Percentiles rank a stretch among this genome's conserved stretches.
phyloP scores from a whole-genome alignment of 768 basidiomycete genomes.

The Rhizopogon rudus region DNA sequence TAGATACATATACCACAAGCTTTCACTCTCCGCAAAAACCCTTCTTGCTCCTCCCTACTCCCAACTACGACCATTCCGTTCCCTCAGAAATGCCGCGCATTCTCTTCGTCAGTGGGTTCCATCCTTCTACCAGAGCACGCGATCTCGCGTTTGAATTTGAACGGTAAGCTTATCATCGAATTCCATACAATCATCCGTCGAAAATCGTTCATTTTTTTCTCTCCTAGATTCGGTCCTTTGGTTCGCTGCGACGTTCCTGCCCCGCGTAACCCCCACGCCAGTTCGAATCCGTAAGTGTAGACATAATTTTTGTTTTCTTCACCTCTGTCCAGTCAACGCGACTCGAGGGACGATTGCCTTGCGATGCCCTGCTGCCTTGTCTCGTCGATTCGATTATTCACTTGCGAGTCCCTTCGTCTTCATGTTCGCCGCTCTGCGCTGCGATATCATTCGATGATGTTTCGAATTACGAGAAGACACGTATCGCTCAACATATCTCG shows the following conservation, averaged over 20 bases:
- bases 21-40: conserved; percentile 26
- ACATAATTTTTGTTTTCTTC: conserved; percentile 13
- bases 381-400: conserved; percentile 25
- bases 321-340: conserved; percentile 34
- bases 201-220: conserved; percentile 7
- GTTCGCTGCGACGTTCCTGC: conserved; percentile 90
- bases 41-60: conserved; percentile 10
- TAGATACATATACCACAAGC: conserved; percentile 19
- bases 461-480: conserved; percentile 36
- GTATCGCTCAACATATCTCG: conserved; percentile 55
- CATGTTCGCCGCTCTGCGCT: conserved; percentile 20
- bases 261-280: conserved; percentile 70
- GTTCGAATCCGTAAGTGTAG: conserved; percentile 76
- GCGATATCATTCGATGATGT: conserved; percentile 26
- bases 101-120: conserved; percentile 83
- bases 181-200: not conserved
- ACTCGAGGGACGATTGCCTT: conserved; percentile 24
- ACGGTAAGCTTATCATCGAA: conserved; percentile 42
- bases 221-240: conserved; percentile 69
- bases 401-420: conserved; percentile 24
- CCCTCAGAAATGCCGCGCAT: conserved; percentile 62
- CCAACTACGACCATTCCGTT: conserved; percentile 17
- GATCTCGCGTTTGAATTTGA: conserved; percentile 88
- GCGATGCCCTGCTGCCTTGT: conserved; percentile 18
- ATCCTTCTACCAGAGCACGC: conserved; percentile 74